Conservation (phyloP, 129 eudicot species). For the sunflower (Helianthus annuus) region HanXRQr2.0-SUNRISE NC_035446.2:117227739-117228238, state of each 20-base stretch:
- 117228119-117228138: slow-evolving; percentile 34
- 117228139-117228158: slow-evolving; percentile 41
- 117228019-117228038: slow-evolving; percentile 31
- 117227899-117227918: slow-evolving; percentile 38
- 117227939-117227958: slow-evolving; percentile 32
- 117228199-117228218: not conserved
- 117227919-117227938: slow-evolving; percentile 17
- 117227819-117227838: slow-evolving; percentile 6
- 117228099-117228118: slow-evolving; percentile 24
- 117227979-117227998: slow-evolving; percentile 17
- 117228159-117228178: slow-evolving; percentile 45
- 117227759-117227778: not conserved
- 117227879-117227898: slow-evolving; percentile 32
- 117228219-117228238: not conserved
- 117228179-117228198: not conserved
- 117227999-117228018: slow-evolving; percentile 35
- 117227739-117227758: not conserved
- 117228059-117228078: slow-evolving; percentile 42
- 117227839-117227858: slow-evolving; percentile 17
- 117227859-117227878: slow-evolving; percentile 23
- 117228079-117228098: slow-evolving; percentile 42
- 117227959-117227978: slow-evolving; percentile 28
- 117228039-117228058: slow-evolving; percentile 42
- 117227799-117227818: slow-evolving; percentile 26
- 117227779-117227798: slow-evolving; percentile 20